Evolutionary conservation across 768 basidiomycete species (phyloP).

Genomic region (Gloeophyllum trabeum): DNA sequence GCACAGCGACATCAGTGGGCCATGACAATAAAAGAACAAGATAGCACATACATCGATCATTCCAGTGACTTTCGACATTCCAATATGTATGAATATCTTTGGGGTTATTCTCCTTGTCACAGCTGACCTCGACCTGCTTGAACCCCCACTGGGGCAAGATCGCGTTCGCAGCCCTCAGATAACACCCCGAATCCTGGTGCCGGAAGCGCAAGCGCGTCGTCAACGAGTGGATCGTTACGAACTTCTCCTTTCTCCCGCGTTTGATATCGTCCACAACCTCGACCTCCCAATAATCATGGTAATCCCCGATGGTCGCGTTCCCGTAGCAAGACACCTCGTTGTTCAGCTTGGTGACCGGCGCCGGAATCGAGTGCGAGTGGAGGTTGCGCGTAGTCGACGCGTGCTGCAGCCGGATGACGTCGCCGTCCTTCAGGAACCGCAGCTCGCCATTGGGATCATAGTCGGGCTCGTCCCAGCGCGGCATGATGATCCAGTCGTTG

Average conservation of each 20-base stretch:
- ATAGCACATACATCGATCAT: conserved; percentile 68
- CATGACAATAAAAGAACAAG: background rate
- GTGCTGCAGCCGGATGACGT: conserved; percentile 76
- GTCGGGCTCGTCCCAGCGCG: conserved; percentile 65
- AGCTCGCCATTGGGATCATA: conserved; percentile 61
- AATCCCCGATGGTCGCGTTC: conserved; percentile 79
- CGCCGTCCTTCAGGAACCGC: conserved; percentile 63
- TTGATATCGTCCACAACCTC: conserved; percentile 89
- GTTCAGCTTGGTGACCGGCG: conserved; percentile 82
- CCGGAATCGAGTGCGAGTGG: conserved; percentile 83
- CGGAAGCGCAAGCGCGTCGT: conserved; percentile 84
- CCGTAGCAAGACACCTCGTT: conserved; percentile 94
- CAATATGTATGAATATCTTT: conserved; percentile 83
- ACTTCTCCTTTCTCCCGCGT: conserved; percentile 42
- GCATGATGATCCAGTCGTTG: conserved; percentile 82
- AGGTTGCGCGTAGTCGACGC: conserved; percentile 78
- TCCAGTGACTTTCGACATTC: conserved; percentile 99
- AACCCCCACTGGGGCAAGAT: conserved; percentile 97
- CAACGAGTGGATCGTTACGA: conserved; percentile 72
- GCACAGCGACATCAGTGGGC: background rate
- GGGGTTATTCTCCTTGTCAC: conserved; percentile 79
- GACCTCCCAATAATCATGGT: conserved; percentile 83
- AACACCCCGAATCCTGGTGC: conserved; percentile 73
- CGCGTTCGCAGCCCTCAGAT: conserved; percentile 80
- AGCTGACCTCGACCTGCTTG: conserved; percentile 96